A percentile compares a stretch with the other conserved stretches of the same genome.
Conservation (phyloP, 2,329 filamentous ascomycete species). For the Aspergillus novoparasiticus region DNA sequence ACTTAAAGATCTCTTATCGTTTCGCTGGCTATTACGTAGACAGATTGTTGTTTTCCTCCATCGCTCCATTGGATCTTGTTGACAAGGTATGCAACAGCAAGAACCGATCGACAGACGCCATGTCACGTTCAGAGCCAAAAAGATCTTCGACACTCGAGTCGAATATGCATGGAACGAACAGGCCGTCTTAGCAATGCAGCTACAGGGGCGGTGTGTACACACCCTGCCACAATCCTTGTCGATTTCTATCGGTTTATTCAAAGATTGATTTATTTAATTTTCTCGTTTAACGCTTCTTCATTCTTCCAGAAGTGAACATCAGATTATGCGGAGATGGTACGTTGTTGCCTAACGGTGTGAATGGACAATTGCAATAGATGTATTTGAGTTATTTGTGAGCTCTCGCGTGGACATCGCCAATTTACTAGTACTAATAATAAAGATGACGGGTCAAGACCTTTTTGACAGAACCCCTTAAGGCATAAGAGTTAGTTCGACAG, state of each 20-base stretch:
- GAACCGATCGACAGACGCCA: slow-evolving; percentile 7
- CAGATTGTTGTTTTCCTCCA: not conserved
- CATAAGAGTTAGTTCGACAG: slow-evolving; percentile 10
- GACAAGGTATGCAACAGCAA: slow-evolving; percentile 3
- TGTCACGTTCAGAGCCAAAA: slow-evolving; percentile 15
- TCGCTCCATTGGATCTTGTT: not conserved
- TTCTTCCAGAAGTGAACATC: not conserved
- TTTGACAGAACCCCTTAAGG: slow-evolving; percentile 4
- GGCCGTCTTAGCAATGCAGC: slow-evolving; percentile 8
- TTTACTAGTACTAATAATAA: not conserved
- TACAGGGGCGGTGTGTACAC: slow-evolving; percentile 8
- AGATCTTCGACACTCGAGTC: slow-evolving; percentile 2
- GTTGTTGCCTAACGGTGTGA: not conserved
- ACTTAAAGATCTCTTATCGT: not conserved
- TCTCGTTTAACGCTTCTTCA: not conserved
- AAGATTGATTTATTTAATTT: not conserved
- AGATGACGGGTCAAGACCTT: slow-evolving; percentile 4
- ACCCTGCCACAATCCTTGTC: not conserved
- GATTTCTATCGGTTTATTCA: not conserved
- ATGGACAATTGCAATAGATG: not conserved
- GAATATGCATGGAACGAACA: slow-evolving; percentile 17
- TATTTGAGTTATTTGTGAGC: not conserved
- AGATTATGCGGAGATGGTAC: not conserved
- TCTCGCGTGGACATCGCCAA: not conserved
- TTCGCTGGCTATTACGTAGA: not conserved